A percentile compares a stretch with the other conserved stretches of the same genome.
These are phyloP conservation scores for Lepidium africanum DNA, from an alignment of 345 rosid genomes.

Conservation along the genomic window DNA sequence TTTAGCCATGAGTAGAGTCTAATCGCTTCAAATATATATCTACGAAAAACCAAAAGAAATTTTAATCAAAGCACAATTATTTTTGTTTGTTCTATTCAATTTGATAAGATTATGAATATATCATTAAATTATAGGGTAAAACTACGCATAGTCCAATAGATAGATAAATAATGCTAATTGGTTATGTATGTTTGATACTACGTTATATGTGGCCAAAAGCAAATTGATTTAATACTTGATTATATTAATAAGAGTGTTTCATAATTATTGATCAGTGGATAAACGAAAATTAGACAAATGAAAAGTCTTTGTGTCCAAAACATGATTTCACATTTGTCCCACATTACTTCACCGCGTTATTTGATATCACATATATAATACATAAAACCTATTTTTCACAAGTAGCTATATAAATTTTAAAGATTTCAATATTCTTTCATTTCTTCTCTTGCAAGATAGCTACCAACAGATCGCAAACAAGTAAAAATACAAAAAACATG, in stretches of 20 bases:
- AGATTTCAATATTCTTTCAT: neutral
- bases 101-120: no score
- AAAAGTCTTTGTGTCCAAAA: slow-evolving; percentile 5
- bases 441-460: slow-evolving; percentile 22
- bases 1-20: no score
- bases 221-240: slow-evolving; percentile 8
- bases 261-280: neutral
- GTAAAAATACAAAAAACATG: slow-evolving; percentile 8
- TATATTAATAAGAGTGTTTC: neutral
- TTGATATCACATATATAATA: neutral
- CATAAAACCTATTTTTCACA: neutral
- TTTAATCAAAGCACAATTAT: no score
- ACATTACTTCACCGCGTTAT: slow-evolving; percentile 25
- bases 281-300: neutral
- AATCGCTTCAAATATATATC: no score
- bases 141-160: neutral
- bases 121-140: no score
- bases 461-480: slow-evolving; percentile 12
- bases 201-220: neutral
- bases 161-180: neutral
- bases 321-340: slow-evolving; percentile 20
- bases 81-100: no score
- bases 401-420: neutral
- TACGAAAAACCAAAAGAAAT: no score
- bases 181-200: neutral